Percentiles rank a stretch among this genome's conserved stretches.
These are phyloP conservation scores for Pilobolus umbonatus DNA, from an alignment of 192 early-diverging fungal species.

Conservation along the genomic window DNA sequence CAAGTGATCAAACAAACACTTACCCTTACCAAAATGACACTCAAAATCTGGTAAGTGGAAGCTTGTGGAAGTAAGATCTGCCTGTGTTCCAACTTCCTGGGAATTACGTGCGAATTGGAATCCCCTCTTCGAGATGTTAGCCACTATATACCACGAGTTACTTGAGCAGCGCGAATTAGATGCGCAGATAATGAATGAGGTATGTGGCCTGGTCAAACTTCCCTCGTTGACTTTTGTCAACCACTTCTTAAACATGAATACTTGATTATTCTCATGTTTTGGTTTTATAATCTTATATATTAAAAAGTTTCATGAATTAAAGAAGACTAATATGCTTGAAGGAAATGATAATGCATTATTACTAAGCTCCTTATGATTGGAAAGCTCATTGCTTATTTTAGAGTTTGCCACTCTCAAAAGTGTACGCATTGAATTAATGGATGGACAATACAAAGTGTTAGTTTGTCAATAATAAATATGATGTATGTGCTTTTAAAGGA, in stretches of 20 bases:
- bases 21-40: conserved; percentile 13
- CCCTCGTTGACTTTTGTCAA: conserved; percentile 8
- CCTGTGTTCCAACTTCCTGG: conserved; percentile 10
- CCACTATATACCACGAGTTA: conserved; percentile 11
- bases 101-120: conserved; percentile 14
- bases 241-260: conserved; percentile 16
- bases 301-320: neutral
- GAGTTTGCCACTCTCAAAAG: too few species aligned
- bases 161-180: conserved; percentile 10
- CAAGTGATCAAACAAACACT: conserved; percentile 7
- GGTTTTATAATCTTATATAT: neutral
- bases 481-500: too few species aligned
- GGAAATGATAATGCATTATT: too few species aligned
- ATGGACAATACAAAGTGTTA: too few species aligned
- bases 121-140: conserved; percentile 12
- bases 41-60: conserved; percentile 11
- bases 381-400: too few species aligned
- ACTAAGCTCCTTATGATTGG: too few species aligned
- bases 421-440: too few species aligned
- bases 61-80: conserved; percentile 13
- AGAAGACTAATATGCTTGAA: conserved; percentile 2
- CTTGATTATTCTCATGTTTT: conserved; percentile 13
- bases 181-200: conserved; percentile 9
- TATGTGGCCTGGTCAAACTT: conserved; percentile 8
- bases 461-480: too few species aligned